phyloP scores from a whole-genome alignment of 1,284 basidiomycete species.

The Sporisorium scitamineum region DNA sequence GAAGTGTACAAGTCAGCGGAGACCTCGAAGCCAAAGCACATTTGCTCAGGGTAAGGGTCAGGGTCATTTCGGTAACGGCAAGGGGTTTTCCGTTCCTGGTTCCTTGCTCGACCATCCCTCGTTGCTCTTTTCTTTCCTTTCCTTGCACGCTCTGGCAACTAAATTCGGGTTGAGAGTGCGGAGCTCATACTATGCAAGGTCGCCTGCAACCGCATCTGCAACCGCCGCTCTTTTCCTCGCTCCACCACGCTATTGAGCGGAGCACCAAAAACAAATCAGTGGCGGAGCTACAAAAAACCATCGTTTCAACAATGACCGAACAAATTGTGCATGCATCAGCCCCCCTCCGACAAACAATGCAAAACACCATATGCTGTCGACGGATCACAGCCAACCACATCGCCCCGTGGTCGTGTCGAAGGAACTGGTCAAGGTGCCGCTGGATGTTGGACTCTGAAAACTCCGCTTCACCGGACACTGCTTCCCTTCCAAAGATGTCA shows the following conservation, averaged over 20 bases:
- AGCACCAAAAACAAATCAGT: neutral
- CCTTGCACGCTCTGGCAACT: neutral
- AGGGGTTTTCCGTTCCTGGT: slow-evolving; percentile 13
- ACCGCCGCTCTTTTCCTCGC: neutral
- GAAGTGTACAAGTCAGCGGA: too few relatives aligned
- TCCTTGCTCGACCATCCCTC: slow-evolving; percentile 8
- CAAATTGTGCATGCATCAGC: neutral
- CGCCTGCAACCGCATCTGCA: neutral
- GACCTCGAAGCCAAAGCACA: neutral
- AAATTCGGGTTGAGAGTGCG: neutral
- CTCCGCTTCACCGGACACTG: slow-evolving; percentile 12
- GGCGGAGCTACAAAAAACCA: neutral
- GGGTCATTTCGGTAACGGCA: slow-evolving; percentile 3
- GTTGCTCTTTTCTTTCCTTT: neutral
- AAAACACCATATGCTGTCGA: neutral
- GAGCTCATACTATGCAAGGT: neutral
- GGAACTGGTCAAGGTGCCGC: too few relatives aligned
- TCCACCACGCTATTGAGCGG: neutral
- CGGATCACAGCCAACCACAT: too few relatives aligned
- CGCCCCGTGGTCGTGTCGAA: too few relatives aligned
- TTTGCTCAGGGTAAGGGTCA: neutral
- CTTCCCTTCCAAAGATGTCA: too few relatives aligned
- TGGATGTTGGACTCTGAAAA: neutral
- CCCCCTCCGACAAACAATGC: neutral
- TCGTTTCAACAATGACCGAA: neutral